Percentiles rank a stretch among this genome's conserved stretches.
Evolutionary conservation across 1,284 basidiomycete genomes (phyloP).

Genomic region (Fomitopsis betulina): DNA sequence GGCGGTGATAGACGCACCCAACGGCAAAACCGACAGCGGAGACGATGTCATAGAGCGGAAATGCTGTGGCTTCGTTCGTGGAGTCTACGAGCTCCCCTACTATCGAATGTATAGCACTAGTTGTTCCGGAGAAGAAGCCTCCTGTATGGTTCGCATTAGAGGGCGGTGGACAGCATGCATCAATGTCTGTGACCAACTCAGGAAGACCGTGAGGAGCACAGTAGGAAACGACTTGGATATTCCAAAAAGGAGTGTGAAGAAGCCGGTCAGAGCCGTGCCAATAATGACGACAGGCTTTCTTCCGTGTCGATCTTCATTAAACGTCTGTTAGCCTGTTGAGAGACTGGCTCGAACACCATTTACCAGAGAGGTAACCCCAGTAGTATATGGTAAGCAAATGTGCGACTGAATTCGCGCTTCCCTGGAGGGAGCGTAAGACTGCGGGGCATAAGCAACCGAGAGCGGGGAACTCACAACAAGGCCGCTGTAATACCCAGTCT

Average conservation of each 20-base stretch:
- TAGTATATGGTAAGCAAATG: conserved; percentile 30
- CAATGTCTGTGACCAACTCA: conserved; percentile 22
- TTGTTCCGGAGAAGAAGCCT: conserved; percentile 49
- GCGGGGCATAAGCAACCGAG: neutral
- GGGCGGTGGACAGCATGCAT: neutral
- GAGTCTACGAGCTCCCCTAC: conserved; percentile 65
- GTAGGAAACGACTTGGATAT: conserved; percentile 44
- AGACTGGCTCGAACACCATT: neutral
- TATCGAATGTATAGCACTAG: conserved; percentile 57
- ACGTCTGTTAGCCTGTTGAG: neutral
- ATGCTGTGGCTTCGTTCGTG: conserved; percentile 56
- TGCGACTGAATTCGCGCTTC: conserved; percentile 25
- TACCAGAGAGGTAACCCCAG: conserved; percentile 32
- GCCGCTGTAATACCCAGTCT: conserved; percentile 31
- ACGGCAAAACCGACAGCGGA: conserved; percentile 59
- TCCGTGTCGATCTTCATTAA: conserved; percentile 55
- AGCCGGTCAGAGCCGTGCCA: conserved; percentile 45
- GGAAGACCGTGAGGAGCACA: conserved; percentile 41
- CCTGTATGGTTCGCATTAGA: conserved; percentile 10
- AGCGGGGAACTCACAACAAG: conserved; percentile 20
- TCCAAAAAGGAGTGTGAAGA: conserved; percentile 50
- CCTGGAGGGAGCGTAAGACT: conserved; percentile 10
- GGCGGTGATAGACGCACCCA: conserved; percentile 34
- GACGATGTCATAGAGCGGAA: conserved; percentile 57
- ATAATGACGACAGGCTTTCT: conserved; percentile 55